A percentile compares a stretch with the other conserved stretches of the same genome.
These are phyloP conservation scores for Hansenula lynferdii DNA, from an alignment of 1,139 yeast species.

Conservation along the genomic window DNA sequence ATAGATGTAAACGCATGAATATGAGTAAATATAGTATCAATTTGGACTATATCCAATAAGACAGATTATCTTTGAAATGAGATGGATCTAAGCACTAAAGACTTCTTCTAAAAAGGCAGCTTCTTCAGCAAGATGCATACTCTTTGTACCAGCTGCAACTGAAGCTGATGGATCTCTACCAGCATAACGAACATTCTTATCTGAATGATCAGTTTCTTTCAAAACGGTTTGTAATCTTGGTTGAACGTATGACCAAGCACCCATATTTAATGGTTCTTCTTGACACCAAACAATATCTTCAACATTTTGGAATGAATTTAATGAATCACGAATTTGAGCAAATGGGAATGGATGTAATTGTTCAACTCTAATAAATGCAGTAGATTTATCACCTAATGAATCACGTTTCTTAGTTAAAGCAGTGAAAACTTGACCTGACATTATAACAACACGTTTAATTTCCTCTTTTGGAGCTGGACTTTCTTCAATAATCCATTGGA, in stretches of 20 bases:
- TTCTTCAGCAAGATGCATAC: slow-evolving; percentile 86
- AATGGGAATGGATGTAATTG: slow-evolving; percentile 99
- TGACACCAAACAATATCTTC: slow-evolving; percentile 96
- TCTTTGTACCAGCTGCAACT: slow-evolving; percentile 96
- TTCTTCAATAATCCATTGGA: slow-evolving; percentile 96
- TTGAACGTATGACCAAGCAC: slow-evolving; percentile 71
- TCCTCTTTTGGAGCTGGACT: slow-evolving; percentile 63
- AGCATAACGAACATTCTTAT: slow-evolving; percentile 67
- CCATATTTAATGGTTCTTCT: slow-evolving; percentile 99
- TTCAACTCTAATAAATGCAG: slow-evolving; percentile 88
- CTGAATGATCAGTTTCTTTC: slow-evolving; percentile 67
- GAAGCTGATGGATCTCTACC: slow-evolving; percentile 99
- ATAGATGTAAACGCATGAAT: too few relatives aligned
- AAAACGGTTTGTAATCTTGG: slow-evolving; percentile 81
- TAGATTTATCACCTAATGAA: slow-evolving; percentile 64
- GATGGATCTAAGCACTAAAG: slow-evolving; percentile 30
- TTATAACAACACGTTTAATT: slow-evolving; percentile 79
- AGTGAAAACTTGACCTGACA: slow-evolving; percentile 94
- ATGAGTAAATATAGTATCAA: too few relatives aligned
- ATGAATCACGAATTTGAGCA: slow-evolving; percentile 83
- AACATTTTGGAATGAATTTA: slow-evolving; percentile 74
- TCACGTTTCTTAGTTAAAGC: slow-evolving; percentile 89
- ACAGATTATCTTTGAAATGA: neutral
- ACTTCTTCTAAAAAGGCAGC: slow-evolving; percentile 79
- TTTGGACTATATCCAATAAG: too few relatives aligned